Conservation (phyloP, 2,329 filamentous ascomycete species). For the Tolypocladium pustulatum region DNA sequence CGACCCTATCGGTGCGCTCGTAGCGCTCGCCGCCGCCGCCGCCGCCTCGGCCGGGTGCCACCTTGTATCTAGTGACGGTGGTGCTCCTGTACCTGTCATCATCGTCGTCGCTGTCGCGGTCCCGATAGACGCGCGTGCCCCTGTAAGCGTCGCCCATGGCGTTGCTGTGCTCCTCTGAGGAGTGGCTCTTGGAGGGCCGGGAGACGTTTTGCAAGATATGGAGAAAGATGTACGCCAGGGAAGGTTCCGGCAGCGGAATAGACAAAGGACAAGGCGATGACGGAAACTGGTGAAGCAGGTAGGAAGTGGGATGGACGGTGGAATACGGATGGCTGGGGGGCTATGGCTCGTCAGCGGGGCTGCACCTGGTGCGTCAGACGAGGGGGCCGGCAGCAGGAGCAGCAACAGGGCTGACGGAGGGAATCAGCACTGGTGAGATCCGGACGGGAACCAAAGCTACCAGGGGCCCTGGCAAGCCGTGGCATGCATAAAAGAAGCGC, state of each 20-base stretch:
- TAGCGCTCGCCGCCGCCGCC: slow-evolving; percentile 27
- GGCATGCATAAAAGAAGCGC: neutral
- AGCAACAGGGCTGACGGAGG: neutral
- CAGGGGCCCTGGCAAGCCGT: neutral
- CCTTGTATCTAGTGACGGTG: slow-evolving; percentile 44
- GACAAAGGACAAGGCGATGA: neutral
- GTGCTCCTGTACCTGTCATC: slow-evolving; percentile 36
- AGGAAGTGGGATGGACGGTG: neutral
- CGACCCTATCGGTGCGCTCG: slow-evolving; percentile 27
- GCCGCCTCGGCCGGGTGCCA: slow-evolving; percentile 25
- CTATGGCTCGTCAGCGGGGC: neutral
- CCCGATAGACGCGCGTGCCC: slow-evolving; percentile 22
- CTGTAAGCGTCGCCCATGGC: slow-evolving; percentile 5
- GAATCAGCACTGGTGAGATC: no score
- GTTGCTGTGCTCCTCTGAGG: neutral
- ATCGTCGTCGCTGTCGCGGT: slow-evolving; percentile 24
- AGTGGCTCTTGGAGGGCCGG: neutral
- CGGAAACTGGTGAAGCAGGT: neutral
- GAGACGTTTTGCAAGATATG: neutral
- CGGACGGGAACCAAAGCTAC: no score
- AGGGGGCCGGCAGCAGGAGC: neutral
- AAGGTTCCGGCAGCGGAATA: neutral
- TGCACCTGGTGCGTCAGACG: neutral
- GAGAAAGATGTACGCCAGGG: neutral
- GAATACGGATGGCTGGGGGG: neutral